Percentiles rank a stretch among this genome's conserved stretches.
These are phyloP conservation scores for Gossypium stocksii DNA, from an alignment of 345 rosid species.

Conservation along the genomic window DNA sequence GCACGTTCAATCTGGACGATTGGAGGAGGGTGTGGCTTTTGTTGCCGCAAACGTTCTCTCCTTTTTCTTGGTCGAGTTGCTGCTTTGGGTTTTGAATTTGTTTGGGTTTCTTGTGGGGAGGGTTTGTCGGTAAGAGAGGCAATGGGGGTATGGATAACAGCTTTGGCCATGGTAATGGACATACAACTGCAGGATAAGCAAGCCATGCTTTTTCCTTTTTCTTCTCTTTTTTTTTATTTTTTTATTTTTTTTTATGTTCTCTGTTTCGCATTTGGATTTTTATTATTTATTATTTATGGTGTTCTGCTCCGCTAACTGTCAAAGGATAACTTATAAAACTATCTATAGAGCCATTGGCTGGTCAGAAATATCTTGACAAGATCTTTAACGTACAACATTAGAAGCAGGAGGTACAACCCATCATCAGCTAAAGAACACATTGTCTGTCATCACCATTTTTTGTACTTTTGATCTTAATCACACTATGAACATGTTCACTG, in stretches of 20 bases:
- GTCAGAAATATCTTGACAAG: constrained; percentile 1
- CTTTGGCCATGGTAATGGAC: neutral
- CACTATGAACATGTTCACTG: neutral
- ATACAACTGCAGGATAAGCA: constrained; percentile 12
- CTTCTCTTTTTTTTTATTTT: neutral
- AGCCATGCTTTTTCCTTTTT: neutral
- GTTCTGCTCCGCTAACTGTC: neutral
- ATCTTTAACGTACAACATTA: neutral
- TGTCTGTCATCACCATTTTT: neutral
- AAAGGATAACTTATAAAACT: neutral
- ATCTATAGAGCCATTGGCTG: neutral
- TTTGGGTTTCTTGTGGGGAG: constrained; percentile 5
- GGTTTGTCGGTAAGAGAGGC: neutral
- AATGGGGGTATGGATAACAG: neutral
- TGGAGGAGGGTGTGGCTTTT: constrained; percentile 25
- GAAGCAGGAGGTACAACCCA: neutral
- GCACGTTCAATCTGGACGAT: constrained; percentile 64
- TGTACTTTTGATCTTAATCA: neutral
- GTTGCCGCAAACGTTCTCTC: constrained; percentile 15
- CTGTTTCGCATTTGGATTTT: neutral
- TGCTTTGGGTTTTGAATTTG: neutral
- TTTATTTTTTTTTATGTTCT: neutral
- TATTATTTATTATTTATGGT: too few species aligned
- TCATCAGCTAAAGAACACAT: too few species aligned
- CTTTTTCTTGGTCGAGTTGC: neutral